Conservation (phyloP, 345 rosid species). For the Aethionema arabicum region DNA sequence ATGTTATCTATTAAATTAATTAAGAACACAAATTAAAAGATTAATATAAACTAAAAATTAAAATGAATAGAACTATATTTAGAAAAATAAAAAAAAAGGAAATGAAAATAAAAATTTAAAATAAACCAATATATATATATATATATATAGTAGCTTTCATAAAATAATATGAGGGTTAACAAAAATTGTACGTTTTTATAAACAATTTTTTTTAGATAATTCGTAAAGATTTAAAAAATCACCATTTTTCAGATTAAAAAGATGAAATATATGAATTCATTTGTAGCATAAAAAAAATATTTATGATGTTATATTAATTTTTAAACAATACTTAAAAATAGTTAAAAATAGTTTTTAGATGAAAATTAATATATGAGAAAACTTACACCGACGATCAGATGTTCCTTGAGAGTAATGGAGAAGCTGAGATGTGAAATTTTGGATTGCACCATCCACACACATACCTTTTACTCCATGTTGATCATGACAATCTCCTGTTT, state of each 20-base stretch:
- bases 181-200: no score
- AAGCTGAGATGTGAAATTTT: conserved; percentile 91
- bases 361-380: not conserved
- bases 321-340: no score
- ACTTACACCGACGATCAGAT: conserved; percentile 76
- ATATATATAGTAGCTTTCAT: not conserved
- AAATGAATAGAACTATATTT: no score
- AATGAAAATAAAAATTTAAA: not conserved
- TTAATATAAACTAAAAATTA: not conserved
- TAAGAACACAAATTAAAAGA: not conserved
- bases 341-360: no score
- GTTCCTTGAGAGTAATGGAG: conserved; percentile 76
- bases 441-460: conserved; percentile 90
- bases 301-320: no score
- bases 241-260: no score
- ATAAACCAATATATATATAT: not conserved
- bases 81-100: not conserved
- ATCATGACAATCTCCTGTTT: conserved; percentile 85
- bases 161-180: no score
- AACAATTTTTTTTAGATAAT: no score
- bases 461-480: conserved; percentile 50
- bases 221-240: no score
- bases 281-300: no score
- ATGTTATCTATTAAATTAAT: conserved; percentile 61
- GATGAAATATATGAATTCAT: no score